These are phyloP conservation scores for Rhizopogon vesiculosus DNA, from an alignment of 768 basidiomycete species.

Conservation along the genomic window DNA sequence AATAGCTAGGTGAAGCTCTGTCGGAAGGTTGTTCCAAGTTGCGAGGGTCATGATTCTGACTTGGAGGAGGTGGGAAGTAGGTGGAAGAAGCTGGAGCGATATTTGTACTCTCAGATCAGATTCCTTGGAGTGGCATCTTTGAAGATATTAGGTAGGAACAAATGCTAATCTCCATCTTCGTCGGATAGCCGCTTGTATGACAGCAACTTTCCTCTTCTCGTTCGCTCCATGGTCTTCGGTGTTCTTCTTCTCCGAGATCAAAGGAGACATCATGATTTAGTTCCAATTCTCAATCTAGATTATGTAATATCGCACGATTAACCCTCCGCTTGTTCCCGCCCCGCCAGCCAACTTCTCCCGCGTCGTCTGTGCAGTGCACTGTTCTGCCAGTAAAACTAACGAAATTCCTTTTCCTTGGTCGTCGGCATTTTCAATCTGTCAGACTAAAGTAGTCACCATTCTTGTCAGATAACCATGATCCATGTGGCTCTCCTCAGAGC, in stretches of 20 bases:
- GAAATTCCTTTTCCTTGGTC: background rate
- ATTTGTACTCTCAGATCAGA: background rate
- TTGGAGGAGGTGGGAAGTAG: background rate
- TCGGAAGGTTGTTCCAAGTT: conserved; percentile 56
- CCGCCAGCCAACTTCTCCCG: background rate
- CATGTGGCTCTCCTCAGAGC: background rate
- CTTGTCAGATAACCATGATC: background rate
- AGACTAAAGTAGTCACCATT: background rate
- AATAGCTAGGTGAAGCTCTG: conserved; percentile 61
- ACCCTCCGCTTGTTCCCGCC: background rate
- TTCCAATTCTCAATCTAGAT: background rate
- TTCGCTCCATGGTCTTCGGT: conserved; percentile 15
- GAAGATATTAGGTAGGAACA: background rate
- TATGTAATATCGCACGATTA: background rate
- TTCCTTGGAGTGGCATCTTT: background rate
- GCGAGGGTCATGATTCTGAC: conserved; percentile 9
- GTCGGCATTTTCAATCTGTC: background rate
- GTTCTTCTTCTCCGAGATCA: conserved; percentile 16
- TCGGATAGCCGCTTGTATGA: conserved; percentile 5
- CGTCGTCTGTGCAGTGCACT: background rate
- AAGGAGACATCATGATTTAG: conserved; percentile 7
- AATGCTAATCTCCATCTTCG: conserved; percentile 14
- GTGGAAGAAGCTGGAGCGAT: background rate
- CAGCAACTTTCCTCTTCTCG: background rate
- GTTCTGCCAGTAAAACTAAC: too few relatives aligned